These are phyloP conservation scores for Borealophlyctis nickersoniae DNA, from an alignment of 192 early-diverging fungal species.

Conservation along the genomic window DNA sequence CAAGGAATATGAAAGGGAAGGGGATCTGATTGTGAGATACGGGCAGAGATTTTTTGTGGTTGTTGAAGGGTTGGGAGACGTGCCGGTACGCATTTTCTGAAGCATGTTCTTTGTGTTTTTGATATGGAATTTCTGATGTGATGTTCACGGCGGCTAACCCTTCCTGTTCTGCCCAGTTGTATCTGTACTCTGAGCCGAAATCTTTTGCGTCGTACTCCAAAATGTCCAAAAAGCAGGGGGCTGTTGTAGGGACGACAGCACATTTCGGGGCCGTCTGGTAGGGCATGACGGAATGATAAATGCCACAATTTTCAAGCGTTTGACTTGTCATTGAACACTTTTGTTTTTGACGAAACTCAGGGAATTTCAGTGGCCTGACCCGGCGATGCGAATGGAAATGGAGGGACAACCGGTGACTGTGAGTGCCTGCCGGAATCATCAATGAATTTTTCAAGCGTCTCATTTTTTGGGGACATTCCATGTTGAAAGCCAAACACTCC, in stretches of 20 bases:
- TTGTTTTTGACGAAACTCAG: not conserved
- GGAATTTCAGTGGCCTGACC: conserved; percentile 36
- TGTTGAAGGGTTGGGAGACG: not conserved
- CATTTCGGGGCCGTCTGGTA: conserved; percentile 29
- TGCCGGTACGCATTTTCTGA: not conserved
- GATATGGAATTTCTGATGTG: too few relatives aligned
- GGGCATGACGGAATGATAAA: not conserved
- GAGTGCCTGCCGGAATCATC: not conserved
- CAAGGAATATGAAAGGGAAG: conserved; percentile 15
- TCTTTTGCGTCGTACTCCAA: conserved; percentile 21
- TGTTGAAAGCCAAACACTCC: conserved; percentile 23
- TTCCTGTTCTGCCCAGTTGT: conserved; percentile 29
- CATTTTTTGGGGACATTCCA: not conserved
- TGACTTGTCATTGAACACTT: not conserved
- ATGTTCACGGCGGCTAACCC: too few relatives aligned
- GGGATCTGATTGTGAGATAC: conserved; percentile 4
- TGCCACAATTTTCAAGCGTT: not conserved
- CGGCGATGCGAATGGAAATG: conserved; percentile 28
- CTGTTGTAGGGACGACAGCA: conserved; percentile 24
- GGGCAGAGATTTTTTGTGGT: not conserved
- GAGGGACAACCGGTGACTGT: conserved; percentile 34
- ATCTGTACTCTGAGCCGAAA: conserved; percentile 31
- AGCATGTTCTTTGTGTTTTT: too few relatives aligned
- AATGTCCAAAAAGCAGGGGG: conserved; percentile 30
- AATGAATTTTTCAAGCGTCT: not conserved